Conservation (phyloP, 2,329 filamentous ascomycete species). For the Microdochium trichocladiopsis region DNA sequence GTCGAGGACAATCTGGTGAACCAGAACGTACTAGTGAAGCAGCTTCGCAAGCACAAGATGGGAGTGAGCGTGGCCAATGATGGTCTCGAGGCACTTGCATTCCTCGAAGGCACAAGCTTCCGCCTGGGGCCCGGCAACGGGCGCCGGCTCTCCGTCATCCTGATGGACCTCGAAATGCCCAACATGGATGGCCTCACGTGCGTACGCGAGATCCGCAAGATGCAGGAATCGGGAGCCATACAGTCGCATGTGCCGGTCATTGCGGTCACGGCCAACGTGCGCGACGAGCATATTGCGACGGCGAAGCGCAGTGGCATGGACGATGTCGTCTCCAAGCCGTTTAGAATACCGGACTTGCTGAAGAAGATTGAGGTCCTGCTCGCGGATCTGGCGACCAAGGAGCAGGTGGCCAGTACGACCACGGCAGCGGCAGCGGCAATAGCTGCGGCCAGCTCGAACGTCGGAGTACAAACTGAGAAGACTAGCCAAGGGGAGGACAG, state of each 20-base stretch:
- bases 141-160: conserved; percentile 26
- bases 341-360: conserved; percentile 38
- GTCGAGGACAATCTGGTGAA: conserved; percentile 65
- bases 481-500: too few relatives aligned
- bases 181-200: conserved; percentile 39
- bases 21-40: conserved; percentile 60
- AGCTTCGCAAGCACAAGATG: conserved; percentile 52
- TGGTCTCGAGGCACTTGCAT: conserved; percentile 47
- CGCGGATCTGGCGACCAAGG: neutral
- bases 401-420: neutral
- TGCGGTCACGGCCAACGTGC: conserved; percentile 38
- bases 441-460: neutral
- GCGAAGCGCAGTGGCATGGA: conserved; percentile 34
- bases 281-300: conserved; percentile 28
- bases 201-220: conserved; percentile 28
- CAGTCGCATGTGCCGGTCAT: conserved; percentile 31
- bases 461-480: too few relatives aligned
- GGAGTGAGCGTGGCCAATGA: conserved; percentile 54
- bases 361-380: conserved; percentile 28
- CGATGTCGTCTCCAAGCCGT: conserved; percentile 52
- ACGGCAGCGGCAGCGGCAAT: neutral
- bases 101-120: conserved; percentile 25
- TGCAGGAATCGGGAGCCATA: conserved; percentile 24
- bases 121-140: conserved; percentile 9
- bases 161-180: conserved; percentile 43